Percentiles rank a stretch among this genome's conserved stretches.
phyloP scores from a whole-genome alignment of 345 rosid species.

The Nephelium lappaceum region DNA sequence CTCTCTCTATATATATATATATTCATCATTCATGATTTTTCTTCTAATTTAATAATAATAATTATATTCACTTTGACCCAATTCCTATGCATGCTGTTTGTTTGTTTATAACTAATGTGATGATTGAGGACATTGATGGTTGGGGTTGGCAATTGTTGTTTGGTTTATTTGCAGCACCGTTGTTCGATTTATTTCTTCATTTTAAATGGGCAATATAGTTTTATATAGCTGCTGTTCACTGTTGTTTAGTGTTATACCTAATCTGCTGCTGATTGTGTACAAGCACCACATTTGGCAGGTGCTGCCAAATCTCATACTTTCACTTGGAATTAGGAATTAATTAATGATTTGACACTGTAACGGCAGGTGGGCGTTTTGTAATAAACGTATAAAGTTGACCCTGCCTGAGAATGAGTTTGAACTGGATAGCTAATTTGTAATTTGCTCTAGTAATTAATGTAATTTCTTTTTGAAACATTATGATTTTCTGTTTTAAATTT shows the following conservation, averaged over 20 bases:
- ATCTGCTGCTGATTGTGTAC: not conserved
- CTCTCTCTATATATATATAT: conserved; percentile 9
- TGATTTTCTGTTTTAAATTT: not conserved
- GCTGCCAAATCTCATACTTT: not conserved
- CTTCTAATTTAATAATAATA: no score
- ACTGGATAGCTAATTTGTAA: no score
- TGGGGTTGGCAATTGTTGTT: not conserved
- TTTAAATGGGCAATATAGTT: not conserved
- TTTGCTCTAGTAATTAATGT: no score
- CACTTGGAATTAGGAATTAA: not conserved
- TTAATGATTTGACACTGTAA: no score
- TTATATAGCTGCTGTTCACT: not conserved
- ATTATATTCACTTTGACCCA: not conserved
- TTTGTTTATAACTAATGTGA: not conserved
- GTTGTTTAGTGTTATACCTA: not conserved
- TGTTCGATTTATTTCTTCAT: not conserved
- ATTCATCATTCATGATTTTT: no score
- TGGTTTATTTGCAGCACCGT: no score
- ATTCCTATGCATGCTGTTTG: not conserved
- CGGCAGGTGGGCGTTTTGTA: no score
- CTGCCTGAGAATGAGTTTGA: no score
- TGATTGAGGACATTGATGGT: not conserved
- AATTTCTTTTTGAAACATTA: no score
- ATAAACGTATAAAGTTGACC: no score
- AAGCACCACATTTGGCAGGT: not conserved